Base-by-base conservation (phyloP, 2,329 filamentous ascomycete genomes). In the Penicillium sp. region DNA sequence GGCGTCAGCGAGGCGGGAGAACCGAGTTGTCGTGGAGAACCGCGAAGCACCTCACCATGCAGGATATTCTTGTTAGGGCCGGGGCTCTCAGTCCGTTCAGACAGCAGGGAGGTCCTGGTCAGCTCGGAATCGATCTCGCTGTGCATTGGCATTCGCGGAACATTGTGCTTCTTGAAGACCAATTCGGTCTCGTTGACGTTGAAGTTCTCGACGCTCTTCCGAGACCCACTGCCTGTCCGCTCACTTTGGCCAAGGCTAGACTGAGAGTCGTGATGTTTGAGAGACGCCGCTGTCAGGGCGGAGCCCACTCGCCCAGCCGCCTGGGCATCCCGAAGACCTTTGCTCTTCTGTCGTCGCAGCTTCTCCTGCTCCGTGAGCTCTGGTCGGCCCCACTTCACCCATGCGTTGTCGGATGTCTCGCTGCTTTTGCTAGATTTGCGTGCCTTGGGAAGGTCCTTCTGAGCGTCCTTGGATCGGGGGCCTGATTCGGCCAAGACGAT, bases 61-160 rank as follows among this genome's bases (percentile, higher is more conserved):
- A 81, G 67, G n/a, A 63, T 83, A 67, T 84, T 87, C 69, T 82
- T 88, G 22, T 88, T 86, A 18, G 89, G 91, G 49, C 84, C 82
- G 16, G 90, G 89, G 53, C 87, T 81, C 63, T 91, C 91, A 0
- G 90, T 91, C 31, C 90, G 87, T 33, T 91, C 90, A 5, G 93
- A 95, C 18, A 95, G 78, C 55, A 98, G 91, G 0, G 94, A 97
- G 16, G 89, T 89, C 66, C 94, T 85, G 0, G 94, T 98, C 56
- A 97, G 77, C 53, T 97, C 93, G 0, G 94, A 96, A 43, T 90
- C 86, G 58, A 96, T 85, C 56, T 92, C 91, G 75, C 93, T 96
- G 75, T 90, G 89, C 62, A 96, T 83, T 2, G 94, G 94, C 89
- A 97, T 92, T 6, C 91, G 91, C 6, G 92, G 89, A 14, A 90